These are phyloP conservation scores for Umbelopsis sp. DNA, from an alignment of 192 early-diverging fungal genomes.

Conservation along the genomic window DNA sequence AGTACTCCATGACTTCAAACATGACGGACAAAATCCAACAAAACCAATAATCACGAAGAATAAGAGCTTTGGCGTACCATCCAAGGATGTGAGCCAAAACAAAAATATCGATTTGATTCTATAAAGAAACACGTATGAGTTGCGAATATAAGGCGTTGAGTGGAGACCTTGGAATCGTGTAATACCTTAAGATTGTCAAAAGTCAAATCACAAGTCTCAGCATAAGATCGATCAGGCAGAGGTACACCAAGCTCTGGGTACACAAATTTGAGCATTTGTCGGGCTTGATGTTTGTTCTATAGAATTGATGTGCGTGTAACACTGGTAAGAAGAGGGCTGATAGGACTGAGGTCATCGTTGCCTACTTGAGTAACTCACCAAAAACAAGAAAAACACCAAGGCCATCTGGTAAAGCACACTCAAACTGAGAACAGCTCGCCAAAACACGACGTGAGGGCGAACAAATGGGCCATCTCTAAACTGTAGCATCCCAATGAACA, in stretches of 20 bases:
- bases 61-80: constrained; percentile 93
- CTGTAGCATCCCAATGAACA: constrained; percentile 84
- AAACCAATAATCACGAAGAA: constrained; percentile 92
- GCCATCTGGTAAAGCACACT: constrained; percentile 89
- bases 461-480: constrained; percentile 95
- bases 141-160: neutral
- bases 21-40: constrained; percentile 95
- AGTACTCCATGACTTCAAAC: constrained; percentile 97
- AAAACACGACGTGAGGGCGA: constrained; percentile 90
- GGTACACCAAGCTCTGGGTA: constrained; percentile 79
- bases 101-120: constrained; percentile 91
- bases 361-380: constrained; percentile 51
- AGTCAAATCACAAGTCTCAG: constrained; percentile 85
- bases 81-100: constrained; percentile 91
- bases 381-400: constrained; percentile 90
- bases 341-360: neutral
- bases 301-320: neutral
- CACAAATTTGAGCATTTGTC: constrained; percentile 76
- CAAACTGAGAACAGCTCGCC: constrained; percentile 84
- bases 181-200: constrained; percentile 70
- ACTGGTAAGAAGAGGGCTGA: neutral
- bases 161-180: too few species aligned
- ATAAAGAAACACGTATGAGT: constrained; percentile 3
- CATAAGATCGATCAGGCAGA: constrained; percentile 93
- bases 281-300: constrained; percentile 85